A percentile compares a stretch with the other conserved stretches of the same genome.
phyloP scores from a whole-genome alignment of 306 rosid species.

The Citrullus colocynthis region DNA sequence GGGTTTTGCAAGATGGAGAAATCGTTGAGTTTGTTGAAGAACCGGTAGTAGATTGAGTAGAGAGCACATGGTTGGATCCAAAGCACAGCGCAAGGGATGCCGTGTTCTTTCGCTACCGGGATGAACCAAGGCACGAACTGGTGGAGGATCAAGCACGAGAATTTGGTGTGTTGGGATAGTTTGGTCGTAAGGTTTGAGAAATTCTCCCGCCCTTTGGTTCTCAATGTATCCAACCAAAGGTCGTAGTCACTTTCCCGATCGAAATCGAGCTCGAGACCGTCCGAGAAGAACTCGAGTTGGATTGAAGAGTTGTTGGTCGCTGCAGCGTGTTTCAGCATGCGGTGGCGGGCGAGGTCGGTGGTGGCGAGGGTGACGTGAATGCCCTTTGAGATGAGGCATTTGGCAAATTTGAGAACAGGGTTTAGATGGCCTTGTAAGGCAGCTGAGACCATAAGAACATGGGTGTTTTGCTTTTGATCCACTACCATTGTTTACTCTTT shows the following conservation, averaged over 20 bases:
- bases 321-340: conserved; percentile 6
- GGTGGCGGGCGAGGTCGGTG: conserved; percentile 17
- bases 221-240: background rate
- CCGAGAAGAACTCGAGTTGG: conserved; percentile 37
- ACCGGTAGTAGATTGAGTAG: conserved; percentile 36
- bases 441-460: conserved; percentile 32
- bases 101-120: conserved; percentile 10
- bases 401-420: conserved; percentile 38
- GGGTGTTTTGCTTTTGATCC: background rate
- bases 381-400: conserved; percentile 25
- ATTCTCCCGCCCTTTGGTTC: conserved; percentile 19
- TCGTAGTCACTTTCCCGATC: conserved; percentile 15
- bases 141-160: conserved; percentile 29
- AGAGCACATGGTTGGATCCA: conserved; percentile 47
- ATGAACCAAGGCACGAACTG: conserved; percentile 42
- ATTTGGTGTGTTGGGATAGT: conserved; percentile 5
- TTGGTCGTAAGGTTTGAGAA: conserved; percentile 18
- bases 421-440: conserved; percentile 44
- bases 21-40: background rate
- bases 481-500: background rate
- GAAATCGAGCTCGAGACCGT: conserved; percentile 31
- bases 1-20: conserved; percentile 22
- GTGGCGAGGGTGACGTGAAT: conserved; percentile 32
- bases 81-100: conserved; percentile 38
- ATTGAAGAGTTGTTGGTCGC: background rate